Evolutionary conservation across 805 yeast species (phyloP).

Genomic region (Candida manassasensis): DNA sequence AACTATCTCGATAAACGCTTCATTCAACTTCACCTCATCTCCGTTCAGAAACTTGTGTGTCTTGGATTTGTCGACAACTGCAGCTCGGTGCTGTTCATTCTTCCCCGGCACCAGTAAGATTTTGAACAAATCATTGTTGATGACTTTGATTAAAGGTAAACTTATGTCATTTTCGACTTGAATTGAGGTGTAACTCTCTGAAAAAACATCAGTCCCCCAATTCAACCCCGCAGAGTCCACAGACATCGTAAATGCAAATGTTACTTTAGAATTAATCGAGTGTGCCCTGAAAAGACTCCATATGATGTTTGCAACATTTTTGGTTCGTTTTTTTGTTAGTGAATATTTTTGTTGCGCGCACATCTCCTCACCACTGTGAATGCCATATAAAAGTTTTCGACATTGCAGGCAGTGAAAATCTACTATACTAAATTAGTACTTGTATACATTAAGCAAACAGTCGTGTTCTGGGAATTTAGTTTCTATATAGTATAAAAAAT

Average conservation of each 20-base stretch:
- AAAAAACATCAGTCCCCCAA: constrained; percentile 42
- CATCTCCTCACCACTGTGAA: too few species aligned
- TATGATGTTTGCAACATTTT: constrained; percentile 1
- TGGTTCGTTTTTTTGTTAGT: neutral
- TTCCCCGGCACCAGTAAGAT: constrained; percentile 41
- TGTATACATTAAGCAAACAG: too few species aligned
- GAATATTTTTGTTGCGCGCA: too few species aligned
- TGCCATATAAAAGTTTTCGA: too few species aligned
- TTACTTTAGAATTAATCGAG: too few species aligned
- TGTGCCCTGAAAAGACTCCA: too few species aligned
- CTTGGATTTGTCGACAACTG: constrained; percentile 34
- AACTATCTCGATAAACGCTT: constrained; percentile 58
- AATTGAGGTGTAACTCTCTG: constrained; percentile 45
- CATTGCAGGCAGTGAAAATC: too few species aligned
- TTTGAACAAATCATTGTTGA: constrained; percentile 42
- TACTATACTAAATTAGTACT: too few species aligned
- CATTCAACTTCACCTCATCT: constrained; percentile 56
- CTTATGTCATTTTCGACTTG: constrained; percentile 18
- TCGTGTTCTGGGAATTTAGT: too few species aligned
- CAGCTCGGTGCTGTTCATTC: constrained; percentile 43
- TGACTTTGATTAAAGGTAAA: constrained; percentile 15
- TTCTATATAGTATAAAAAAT: too few species aligned
- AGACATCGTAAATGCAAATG: too few species aligned
- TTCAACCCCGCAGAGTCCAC: constrained; percentile 9
- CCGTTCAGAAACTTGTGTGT: constrained; percentile 49